Evolutionary conservation across 495 filamentous ascomycete species (phyloP).

Genomic region (Annulohypoxylon bovei): DNA sequence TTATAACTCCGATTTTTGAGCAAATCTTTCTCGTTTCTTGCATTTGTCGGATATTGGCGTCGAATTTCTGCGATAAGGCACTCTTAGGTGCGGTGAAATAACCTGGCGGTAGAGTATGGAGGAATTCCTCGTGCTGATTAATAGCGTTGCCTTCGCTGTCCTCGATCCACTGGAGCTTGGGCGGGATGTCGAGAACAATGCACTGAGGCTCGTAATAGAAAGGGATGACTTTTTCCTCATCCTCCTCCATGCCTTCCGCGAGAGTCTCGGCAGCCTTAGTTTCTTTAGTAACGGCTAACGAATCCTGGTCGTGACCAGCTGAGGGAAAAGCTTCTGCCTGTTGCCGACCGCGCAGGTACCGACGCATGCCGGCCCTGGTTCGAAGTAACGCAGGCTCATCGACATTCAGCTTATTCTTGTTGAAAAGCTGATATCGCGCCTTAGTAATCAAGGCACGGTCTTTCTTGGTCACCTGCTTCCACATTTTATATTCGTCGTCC

Average conservation of each 20-base stretch:
- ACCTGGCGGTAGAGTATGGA: constrained; percentile 76
- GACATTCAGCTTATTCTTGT: constrained; percentile 80
- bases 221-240: constrained; percentile 80
- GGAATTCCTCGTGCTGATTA: constrained; percentile 82
- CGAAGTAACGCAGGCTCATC: constrained; percentile 89
- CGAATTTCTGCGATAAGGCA: constrained; percentile 78
- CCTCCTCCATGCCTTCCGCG: constrained; percentile 90
- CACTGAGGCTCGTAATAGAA: constrained; percentile 94
- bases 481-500: constrained; percentile 93
- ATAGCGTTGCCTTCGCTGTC: constrained; percentile 87
- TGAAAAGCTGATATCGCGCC: constrained; percentile 83
- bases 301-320: constrained; percentile 51
- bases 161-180: constrained; percentile 83
- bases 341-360: constrained; percentile 80
- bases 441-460: constrained; percentile 87
- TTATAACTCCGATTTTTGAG: constrained; percentile 95
- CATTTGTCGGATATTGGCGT: constrained; percentile 92
- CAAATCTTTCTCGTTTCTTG: constrained; percentile 96
- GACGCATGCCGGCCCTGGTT: constrained; percentile 71
- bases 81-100: constrained; percentile 83
- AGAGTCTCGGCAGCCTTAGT: constrained; percentile 71
- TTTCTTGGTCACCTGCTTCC: constrained; percentile 99
- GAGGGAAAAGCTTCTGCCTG: constrained; percentile 60
- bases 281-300: constrained; percentile 55
- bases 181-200: constrained; percentile 82